phyloP scores from a whole-genome alignment of 139 green algal species.

The Chlorella sorokiniana region DNA sequence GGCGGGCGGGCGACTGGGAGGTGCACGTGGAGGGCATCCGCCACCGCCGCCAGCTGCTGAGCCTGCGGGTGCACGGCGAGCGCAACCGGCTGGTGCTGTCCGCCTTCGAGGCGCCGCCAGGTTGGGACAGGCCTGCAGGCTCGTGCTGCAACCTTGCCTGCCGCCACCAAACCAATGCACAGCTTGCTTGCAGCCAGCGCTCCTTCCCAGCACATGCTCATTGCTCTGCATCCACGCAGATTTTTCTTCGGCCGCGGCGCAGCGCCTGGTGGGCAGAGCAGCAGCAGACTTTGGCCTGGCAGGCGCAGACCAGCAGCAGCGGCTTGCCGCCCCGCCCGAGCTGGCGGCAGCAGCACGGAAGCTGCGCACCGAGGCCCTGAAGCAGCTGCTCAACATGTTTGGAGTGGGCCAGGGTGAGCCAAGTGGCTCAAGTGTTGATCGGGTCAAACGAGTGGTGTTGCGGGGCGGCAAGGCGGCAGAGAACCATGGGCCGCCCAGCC shows the following conservation, averaged over 20 bases:
- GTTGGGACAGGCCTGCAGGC: neutral
- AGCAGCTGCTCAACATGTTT: conserved; percentile 35
- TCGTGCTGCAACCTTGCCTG: neutral
- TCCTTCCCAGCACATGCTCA: neutral
- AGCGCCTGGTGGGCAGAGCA: conserved; percentile 29
- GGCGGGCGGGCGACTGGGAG: conserved; percentile 30
- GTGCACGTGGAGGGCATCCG: conserved; percentile 33
- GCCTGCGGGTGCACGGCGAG: conserved; percentile 29
- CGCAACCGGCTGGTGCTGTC: conserved; percentile 37
- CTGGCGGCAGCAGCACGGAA: neutral
- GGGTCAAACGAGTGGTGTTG: neutral
- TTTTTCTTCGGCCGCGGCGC: neutral
- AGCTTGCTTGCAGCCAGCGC: neutral
- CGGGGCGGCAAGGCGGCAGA: neutral
- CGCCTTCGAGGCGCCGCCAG: conserved; percentile 17
- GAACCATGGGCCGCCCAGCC: neutral
- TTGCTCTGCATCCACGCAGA: neutral
- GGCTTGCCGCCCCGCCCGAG: neutral
- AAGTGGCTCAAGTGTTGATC: neutral
- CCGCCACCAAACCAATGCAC: neutral
- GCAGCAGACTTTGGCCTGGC: conserved; percentile 19
- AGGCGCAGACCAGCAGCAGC: neutral
- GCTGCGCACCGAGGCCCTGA: conserved; percentile 26
- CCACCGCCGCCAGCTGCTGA: conserved; percentile 38
- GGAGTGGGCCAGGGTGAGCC: conserved; percentile 31